Base-by-base conservation (phyloP, 2,329 filamentous ascomycete species). In the Saccharata proteae region DNA sequence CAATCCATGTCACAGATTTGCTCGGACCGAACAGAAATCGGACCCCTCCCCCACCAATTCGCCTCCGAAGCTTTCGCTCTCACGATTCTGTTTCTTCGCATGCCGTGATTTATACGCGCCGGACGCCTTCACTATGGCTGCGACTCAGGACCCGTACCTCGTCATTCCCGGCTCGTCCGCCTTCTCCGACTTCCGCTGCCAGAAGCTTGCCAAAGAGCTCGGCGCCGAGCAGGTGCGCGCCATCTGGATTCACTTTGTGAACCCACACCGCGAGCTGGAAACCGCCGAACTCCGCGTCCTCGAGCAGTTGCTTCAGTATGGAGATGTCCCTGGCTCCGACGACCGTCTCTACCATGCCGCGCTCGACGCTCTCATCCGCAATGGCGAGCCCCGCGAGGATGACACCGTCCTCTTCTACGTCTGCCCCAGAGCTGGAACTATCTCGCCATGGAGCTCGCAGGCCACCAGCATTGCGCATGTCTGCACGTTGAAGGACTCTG, bases 361-460 rank as follows among this genome's bases (percentile, higher is more conserved):
- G 12, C 48, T 62, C 37, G 58, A 73, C 42, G 58, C 62, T 14
- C 41, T 66, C 30, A 48, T 53, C 37, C 65, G 67, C 41, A 60
- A 61, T 38, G 61, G 62, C 37, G 55, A 62, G 50, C 64, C 58
- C 39, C 55, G 46, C 44, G 66, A 71, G 37, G 60, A 65, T 32
- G 55, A 64, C 36, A 62, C 65, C 25, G 58, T 67, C 29, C 64
- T 77, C 39, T 70, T 81, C 52, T 83, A 85, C 51, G 69, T 93
- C 36, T 75, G 71, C 27, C 88, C 88, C 13, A 74, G 88, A 43
- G 80, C 81, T 12, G 74, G 74, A 46, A 86, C 74, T 2, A 77
- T 93, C 43, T 94, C 86, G 23, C 90, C 90, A 52, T 98, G 90
- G 90, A 94, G 85, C 59, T 93, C 86, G 35, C 86, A 94, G 57